Conservation (phyloP, 352 stramenopile species). For the Pythium pectinolyticum region DNA sequence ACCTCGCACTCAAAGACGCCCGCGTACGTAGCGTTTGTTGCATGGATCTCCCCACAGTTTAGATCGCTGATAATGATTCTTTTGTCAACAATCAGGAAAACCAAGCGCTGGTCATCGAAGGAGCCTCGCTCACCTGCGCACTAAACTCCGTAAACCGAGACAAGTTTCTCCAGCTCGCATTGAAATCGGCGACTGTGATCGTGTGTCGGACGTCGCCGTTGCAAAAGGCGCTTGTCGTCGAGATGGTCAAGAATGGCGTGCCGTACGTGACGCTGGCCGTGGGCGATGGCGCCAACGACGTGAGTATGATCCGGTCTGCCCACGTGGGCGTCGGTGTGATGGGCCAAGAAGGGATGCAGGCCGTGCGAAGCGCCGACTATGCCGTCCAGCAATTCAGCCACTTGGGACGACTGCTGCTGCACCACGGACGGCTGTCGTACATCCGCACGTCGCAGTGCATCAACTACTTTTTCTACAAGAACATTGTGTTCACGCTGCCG, state of each 20-base stretch:
- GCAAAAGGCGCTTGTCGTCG: conserved; percentile 91
- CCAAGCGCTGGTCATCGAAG: conserved; percentile 71
- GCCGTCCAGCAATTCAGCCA: conserved; percentile 84
- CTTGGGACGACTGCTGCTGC: conserved; percentile 66
- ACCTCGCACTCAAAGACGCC: conserved; percentile 46
- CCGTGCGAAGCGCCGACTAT: conserved; percentile 78
- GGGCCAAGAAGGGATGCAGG: conserved; percentile 95
- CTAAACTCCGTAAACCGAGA: conserved; percentile 53
- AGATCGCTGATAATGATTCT: too few species aligned
- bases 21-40: too few species aligned
- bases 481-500: conserved; percentile 90
- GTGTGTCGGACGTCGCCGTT: conserved; percentile 87
- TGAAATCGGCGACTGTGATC: conserved; percentile 82
- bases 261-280: conserved; percentile 92
- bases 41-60: too few species aligned
- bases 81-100: too few species aligned
- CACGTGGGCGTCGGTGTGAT: conserved; percentile 98
- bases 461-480: conserved; percentile 99
- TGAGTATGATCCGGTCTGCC: conserved; percentile 99
- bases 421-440: conserved; percentile 94
- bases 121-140: conserved; percentile 56
- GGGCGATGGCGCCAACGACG: conserved; percentile 99
- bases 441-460: conserved; percentile 94
- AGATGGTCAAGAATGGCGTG: conserved; percentile 89
- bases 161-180: conserved; percentile 66